phyloP scores from a whole-genome alignment of 441 rosid species.

The Viola pubescens region DNA sequence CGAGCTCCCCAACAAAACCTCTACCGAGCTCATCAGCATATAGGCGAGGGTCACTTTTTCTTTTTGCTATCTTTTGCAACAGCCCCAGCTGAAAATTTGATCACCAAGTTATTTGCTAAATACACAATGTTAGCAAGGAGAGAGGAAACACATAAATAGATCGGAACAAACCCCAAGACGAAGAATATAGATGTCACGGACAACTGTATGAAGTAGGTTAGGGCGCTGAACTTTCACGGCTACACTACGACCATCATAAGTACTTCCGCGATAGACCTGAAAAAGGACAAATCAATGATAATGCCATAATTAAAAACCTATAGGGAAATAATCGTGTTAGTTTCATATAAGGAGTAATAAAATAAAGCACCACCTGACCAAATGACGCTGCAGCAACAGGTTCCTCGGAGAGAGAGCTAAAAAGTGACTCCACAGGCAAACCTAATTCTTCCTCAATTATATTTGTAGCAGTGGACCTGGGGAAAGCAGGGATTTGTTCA shows the following conservation, averaged over 20 bases:
- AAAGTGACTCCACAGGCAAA: slow-evolving; percentile 59
- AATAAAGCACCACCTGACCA: slow-evolving; percentile 64
- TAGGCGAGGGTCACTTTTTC: slow-evolving; percentile 79
- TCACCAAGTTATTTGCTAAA: slow-evolving; percentile 15
- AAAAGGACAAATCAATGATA: slow-evolving; percentile 14
- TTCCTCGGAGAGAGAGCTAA: slow-evolving; percentile 72
- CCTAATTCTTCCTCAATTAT: slow-evolving; percentile 87
- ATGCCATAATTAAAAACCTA: neutral
- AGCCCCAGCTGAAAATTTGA: slow-evolving; percentile 58
- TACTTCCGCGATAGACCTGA: slow-evolving; percentile 77
- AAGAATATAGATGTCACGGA: slow-evolving; percentile 80
- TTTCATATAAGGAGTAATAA: slow-evolving; percentile 6
- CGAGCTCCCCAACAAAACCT: slow-evolving; percentile 92
- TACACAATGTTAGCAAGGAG: slow-evolving; percentile 10
- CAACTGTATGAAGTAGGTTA: slow-evolving; percentile 70
- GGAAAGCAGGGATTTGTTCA: slow-evolving; percentile 90
- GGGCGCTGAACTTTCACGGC: slow-evolving; percentile 99
- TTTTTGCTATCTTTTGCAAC: slow-evolving; percentile 80
- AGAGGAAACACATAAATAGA: slow-evolving; percentile 8
- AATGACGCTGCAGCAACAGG: slow-evolving; percentile 95
- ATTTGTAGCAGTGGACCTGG: slow-evolving; percentile 61
- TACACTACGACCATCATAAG: slow-evolving; percentile 69
- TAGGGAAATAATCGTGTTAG: neutral
- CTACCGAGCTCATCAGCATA: slow-evolving; percentile 98
- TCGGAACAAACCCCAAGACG: slow-evolving; percentile 76